Base-by-base conservation (phyloP, 2,329 filamentous ascomycete genomes). In the Trichothecium sympodiale region DNA sequence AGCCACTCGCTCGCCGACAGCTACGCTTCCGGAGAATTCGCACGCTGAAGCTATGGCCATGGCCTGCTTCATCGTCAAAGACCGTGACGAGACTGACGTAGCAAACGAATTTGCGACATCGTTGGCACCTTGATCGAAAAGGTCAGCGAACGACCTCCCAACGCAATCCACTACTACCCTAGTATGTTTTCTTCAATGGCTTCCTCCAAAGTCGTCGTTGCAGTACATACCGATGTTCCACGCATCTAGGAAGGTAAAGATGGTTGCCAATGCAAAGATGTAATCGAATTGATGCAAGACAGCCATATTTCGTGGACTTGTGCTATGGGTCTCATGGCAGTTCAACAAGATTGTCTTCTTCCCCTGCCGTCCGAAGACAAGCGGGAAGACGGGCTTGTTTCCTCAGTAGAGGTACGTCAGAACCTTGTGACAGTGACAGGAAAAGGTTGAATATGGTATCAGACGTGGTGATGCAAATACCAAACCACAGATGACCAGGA, bases 211-310 rank as follows among this genome's bases (percentile, higher is more conserved):
- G 28, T 15, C n/a, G 28, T 29, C n/a, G n/a, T 6, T 29, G 7
- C 3, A 15, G 40, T 33, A 45, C 56, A 38, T 41, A 63, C 71
- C 71, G 43, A 74, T 75, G 51, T 75, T 75, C 65, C 65, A 76
- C 15, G 69, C 69, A 54, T 75, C 71, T 20, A 76, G 63, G 37
- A 71, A 62, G 18, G 71, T 67, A 52, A 75, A 74, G 37, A 74
- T 56, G 16, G 65, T 64, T 42, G 67, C 68, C 37, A 75, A 62
- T 45, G 61, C 69, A 51, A 75, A 74, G 39, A 76, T 58, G 46
- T 74, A 75, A 44, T 67, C 64, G 48, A 69, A 75, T 36, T 72
- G 56, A 41, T 59, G 52, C 38, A 74, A 46, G 13, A 42, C 46
- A 20, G 55, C 49, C 57, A 60, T 61, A 31, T 27, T 45, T 38